Evolutionary conservation across 2,329 filamentous ascomycete genomes (phyloP).

Genomic region (Penicillium concentricum): DNA sequence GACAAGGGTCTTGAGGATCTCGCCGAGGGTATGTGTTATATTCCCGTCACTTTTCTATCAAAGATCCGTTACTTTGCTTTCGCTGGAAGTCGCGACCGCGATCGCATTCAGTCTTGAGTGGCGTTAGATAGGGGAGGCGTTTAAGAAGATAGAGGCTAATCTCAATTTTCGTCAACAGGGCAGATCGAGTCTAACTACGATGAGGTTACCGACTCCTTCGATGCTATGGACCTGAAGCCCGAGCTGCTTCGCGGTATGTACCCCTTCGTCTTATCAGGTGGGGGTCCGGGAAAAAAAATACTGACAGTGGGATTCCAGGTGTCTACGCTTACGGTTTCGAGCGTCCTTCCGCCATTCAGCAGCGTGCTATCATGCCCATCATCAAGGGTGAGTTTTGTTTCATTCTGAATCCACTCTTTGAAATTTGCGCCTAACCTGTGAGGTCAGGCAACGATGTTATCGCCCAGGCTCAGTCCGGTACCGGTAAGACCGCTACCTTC

Average conservation of each 20-base stretch:
- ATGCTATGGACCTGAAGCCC: constrained; percentile 94
- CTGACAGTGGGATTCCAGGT: constrained; percentile 51
- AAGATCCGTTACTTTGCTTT: neutral
- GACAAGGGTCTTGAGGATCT: constrained; percentile 98
- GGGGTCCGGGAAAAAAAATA: constrained; percentile 26
- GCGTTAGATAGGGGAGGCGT: constrained; percentile 1
- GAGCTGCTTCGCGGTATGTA: constrained; percentile 90
- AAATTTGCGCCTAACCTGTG: constrained; percentile 13
- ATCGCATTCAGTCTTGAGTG: constrained; percentile 8
- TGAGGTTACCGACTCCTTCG: constrained; percentile 98
- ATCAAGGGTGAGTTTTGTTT: constrained; percentile 80
- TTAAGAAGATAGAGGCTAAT: constrained; percentile 15
- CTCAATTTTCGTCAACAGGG: constrained; percentile 55
- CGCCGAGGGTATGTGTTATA: constrained; percentile 74
- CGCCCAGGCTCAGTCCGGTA: constrained; percentile 98
- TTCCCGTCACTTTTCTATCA: constrained; percentile 6
- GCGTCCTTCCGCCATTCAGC: constrained; percentile 98
- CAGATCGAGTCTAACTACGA: constrained; percentile 99
- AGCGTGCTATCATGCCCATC: constrained; percentile 99
- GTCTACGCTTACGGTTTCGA: constrained; percentile 99
- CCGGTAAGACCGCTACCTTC: constrained; percentile 99
- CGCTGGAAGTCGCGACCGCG: neutral
- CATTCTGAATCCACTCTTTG: neutral
- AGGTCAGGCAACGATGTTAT: constrained; percentile 89
- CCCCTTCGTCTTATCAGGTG: constrained; percentile 14